Percentiles rank a stretch among this genome's conserved stretches.
These are phyloP conservation scores for Penicillium daleae DNA, from an alignment of 495 filamentous ascomycete genomes.

Conservation along the genomic window DNA sequence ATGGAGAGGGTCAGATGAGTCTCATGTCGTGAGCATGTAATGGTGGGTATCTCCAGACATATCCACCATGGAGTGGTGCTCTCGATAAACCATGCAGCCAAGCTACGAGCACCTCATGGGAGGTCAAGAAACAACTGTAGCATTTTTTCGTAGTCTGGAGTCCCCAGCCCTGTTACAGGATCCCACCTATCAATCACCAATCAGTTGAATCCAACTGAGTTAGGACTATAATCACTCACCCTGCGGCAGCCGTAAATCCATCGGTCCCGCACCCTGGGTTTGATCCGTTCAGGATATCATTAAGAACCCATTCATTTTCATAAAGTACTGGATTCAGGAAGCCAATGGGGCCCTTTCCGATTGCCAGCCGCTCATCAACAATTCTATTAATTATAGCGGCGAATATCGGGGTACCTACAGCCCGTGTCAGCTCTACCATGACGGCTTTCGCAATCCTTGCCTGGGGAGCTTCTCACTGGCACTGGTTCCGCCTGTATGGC, in stretches of 20 bases:
- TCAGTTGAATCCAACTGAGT: not conserved
- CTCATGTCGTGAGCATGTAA: not conserved
- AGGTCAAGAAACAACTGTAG: not conserved
- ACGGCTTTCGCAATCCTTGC: not conserved
- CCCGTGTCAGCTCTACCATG: not conserved
- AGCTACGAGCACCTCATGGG: not conserved
- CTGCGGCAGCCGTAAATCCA: not conserved
- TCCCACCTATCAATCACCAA: not conserved
- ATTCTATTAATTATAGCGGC: not conserved
- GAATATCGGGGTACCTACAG: constrained; percentile 3
- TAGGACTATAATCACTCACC: not conserved
- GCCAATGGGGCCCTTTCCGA: constrained; percentile 1
- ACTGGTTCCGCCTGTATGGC: constrained; percentile 4
- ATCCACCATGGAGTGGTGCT: not conserved
- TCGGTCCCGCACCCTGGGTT: constrained; percentile 2
- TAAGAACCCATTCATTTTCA: constrained; percentile 1
- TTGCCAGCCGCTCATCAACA: constrained; percentile 2
- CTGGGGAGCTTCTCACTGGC: not conserved
- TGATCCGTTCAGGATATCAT: constrained; percentile 1
- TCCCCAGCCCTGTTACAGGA: not conserved
- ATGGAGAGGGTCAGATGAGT: not conserved
- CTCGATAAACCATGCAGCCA: not conserved
- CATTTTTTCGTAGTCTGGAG: constrained; percentile 4
- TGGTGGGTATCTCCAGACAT: not conserved
- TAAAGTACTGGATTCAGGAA: constrained; percentile 2